phyloP scores from a whole-genome alignment of 2,329 filamentous ascomycete genomes.

The Diaporthe helianthi region DNA sequence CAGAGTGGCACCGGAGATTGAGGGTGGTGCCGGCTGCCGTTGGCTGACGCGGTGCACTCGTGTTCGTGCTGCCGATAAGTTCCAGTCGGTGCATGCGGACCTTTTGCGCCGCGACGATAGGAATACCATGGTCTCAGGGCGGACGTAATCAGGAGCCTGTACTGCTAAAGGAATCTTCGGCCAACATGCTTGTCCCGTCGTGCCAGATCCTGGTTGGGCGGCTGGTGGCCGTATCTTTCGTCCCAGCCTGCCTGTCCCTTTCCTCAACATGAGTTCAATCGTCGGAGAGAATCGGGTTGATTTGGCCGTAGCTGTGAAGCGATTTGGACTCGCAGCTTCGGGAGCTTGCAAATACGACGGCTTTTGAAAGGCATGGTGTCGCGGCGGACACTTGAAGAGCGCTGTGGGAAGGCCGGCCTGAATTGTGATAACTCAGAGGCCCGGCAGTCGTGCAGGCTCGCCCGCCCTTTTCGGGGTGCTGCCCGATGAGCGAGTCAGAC shows the following conservation, averaged over 20 bases:
- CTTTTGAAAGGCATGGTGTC: neutral
- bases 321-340: neutral
- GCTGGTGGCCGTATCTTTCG: neutral
- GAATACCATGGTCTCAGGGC: neutral
- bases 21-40: neutral
- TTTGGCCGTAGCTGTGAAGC: neutral
- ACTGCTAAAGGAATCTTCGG: neutral
- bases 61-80: constrained; percentile 6
- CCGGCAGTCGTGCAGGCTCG: neutral
- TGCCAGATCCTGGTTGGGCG: neutral
- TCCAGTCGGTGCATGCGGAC: neutral
- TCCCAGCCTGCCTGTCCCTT: too few relatives aligned
- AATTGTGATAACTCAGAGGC: neutral
- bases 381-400: neutral
- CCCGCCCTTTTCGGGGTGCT: neutral
- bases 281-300: neutral
- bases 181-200: neutral
- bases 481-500: neutral
- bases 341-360: neutral
- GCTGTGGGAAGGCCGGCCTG: neutral
- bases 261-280: neutral
- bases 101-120: neutral
- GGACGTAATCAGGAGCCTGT: neutral
- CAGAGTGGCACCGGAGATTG: neutral
- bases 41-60: constrained; percentile 8